Base-by-base conservation (phyloP, 345 rosid species). In the Linum tenue region DNA sequence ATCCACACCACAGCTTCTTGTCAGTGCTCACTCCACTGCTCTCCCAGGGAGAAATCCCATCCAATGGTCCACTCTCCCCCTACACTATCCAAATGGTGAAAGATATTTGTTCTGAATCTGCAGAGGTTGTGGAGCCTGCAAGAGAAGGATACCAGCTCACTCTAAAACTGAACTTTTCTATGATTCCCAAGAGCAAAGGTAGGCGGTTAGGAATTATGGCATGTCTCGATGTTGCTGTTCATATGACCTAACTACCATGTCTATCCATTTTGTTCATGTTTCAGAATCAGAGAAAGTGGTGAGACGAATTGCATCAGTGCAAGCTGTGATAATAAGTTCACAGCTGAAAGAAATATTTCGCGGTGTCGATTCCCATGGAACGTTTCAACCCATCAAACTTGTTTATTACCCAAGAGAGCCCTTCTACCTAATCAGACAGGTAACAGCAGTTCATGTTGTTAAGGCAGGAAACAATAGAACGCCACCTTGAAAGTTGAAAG, bases 101-200 rank as follows among this genome's bases (percentile, higher is more conserved):
- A 78, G 74, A 80, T 59, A 75, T 82, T 60, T 77, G 74, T 53
- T 68, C 77, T 39, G 82, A 82, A 75, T 85, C 81, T 55, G 78
- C 84, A 58, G 90, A 85, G 70, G 83, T 92, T 65, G 76, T 89
- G 63, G 85, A 89, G 73, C 96, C 96, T 22, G 75, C 92, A 63
- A 66, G 71, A 72, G 78, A 86, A 73, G 97, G 98, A 73, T 92
- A 89, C 73, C 97, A 89, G 69, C 81, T 92, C 66, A 87, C 97
- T 64, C 81, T 92, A 56, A 73, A 68, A 70, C 76, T 92, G 41
- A 55, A 86, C 64, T 77, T 92, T 63, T 57, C 77, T 22, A 84
- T 75, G 77, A 80, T 89, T 63, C 90, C 90, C 12, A 75, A 31
- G 55, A 79, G 81, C 43, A 87, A 87, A 84, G 96, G 97, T 85